A percentile compares a stretch with the other conserved stretches of the same genome.
Evolutionary conservation across 2,329 filamentous ascomycete species (phyloP).

Genomic region (Fusarium albosuccineum): DNA sequence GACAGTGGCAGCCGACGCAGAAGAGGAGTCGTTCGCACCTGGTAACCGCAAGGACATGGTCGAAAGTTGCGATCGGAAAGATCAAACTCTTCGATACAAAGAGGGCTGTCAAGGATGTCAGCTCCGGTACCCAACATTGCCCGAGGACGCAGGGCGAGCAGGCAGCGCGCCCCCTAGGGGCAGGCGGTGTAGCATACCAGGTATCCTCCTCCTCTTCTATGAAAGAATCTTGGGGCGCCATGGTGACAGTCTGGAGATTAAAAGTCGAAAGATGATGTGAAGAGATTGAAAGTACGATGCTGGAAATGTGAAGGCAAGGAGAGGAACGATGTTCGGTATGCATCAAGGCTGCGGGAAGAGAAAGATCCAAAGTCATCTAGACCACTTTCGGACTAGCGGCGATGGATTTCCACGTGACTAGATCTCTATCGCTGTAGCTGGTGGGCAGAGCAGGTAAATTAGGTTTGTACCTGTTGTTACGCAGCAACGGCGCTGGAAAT

Average conservation of each 20-base stretch:
- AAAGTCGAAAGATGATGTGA: slow-evolving; percentile 33
- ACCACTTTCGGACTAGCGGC: slow-evolving; percentile 34
- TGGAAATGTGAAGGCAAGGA: slow-evolving; percentile 42
- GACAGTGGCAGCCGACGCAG: slow-evolving; percentile 5
- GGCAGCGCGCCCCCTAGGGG: slow-evolving; percentile 16
- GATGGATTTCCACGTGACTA: slow-evolving; percentile 39
- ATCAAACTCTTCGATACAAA: slow-evolving; percentile 99
- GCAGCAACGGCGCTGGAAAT: background rate
- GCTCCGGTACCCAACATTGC: slow-evolving; percentile 39
- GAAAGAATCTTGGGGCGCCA: slow-evolving; percentile 78
- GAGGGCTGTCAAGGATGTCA: slow-evolving; percentile 73
- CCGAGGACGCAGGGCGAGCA: slow-evolving; percentile 37
- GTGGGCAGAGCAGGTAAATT: slow-evolving; percentile 2
- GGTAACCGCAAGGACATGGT: slow-evolving; percentile 97
- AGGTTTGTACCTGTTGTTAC: slow-evolving; percentile 32
- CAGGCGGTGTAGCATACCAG: slow-evolving; percentile 63
- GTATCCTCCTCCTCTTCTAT: slow-evolving; percentile 79
- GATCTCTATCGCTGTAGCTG: slow-evolving; percentile 15
- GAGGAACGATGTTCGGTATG: slow-evolving; percentile 45
- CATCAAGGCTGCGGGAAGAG: slow-evolving; percentile 48
- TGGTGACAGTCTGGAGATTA: slow-evolving; percentile 53
- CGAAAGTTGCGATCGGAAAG: slow-evolving; percentile 97
- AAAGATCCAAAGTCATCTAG: slow-evolving; percentile 47
- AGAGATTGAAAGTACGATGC: slow-evolving; percentile 38
- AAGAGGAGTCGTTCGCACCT: slow-evolving; percentile 70